phyloP scores from a whole-genome alignment of 108 stramenopile genomes.

The Bacterosira constricta region DNA sequence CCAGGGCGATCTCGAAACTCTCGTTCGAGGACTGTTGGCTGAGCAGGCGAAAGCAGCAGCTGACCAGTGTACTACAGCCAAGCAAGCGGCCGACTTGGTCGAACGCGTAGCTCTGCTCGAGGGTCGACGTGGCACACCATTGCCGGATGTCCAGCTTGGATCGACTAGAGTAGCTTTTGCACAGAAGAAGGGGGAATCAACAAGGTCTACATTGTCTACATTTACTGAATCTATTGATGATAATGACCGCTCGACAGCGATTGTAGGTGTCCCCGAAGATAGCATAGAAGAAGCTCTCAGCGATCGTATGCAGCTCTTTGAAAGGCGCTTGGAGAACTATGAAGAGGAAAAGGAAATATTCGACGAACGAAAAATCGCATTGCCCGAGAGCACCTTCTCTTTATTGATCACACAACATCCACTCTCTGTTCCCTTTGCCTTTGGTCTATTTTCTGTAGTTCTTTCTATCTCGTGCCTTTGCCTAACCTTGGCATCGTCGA shows the following conservation, averaged over 20 bases:
- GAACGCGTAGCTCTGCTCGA: constrained; percentile 13
- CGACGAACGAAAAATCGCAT: neutral
- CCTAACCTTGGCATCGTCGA: constrained; percentile 6
- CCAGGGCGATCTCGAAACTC: constrained; percentile 13
- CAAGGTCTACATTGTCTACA: too few species aligned
- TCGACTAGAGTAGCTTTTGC: too few species aligned
- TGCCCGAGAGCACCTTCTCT: constrained; percentile 30
- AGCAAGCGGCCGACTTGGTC: neutral
- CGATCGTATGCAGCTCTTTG: constrained; percentile 12
- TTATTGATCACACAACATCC: constrained; percentile 30
- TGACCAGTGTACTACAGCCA: too few species aligned
- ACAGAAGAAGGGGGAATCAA: too few species aligned
- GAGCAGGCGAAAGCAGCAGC: constrained; percentile 13
- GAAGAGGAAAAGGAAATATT: constrained; percentile 1
- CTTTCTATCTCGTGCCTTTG: constrained; percentile 15
- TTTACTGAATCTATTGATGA: too few species aligned
- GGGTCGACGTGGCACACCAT: neutral
- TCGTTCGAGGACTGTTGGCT: neutral
- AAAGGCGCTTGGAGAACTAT: constrained; percentile 3
- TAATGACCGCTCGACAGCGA: neutral
- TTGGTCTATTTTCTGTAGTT: constrained; percentile 10
- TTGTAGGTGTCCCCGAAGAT: neutral
- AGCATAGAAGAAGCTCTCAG: neutral
- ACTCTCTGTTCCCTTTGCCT: constrained; percentile 12
- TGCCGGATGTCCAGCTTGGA: too few species aligned